Base-by-base conservation (phyloP, 2,329 filamentous ascomycete species). In the Fusarium paranaense region DNA sequence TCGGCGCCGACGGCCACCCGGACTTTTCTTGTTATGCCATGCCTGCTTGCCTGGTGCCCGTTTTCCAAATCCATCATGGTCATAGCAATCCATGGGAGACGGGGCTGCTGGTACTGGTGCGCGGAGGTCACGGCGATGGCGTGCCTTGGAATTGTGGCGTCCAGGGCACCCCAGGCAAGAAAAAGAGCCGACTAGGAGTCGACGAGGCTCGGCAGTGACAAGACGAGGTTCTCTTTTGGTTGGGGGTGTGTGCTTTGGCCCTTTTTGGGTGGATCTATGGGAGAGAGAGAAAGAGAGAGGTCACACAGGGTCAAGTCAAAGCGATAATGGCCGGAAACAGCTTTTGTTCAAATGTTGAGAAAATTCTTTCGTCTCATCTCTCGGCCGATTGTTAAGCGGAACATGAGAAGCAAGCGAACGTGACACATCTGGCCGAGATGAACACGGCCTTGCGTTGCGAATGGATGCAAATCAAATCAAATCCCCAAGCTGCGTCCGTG, bases 241-340 rank as follows among this genome's bases (percentile, higher is more conserved):
- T 64, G 35, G 62, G 62, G 62, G 35, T 63, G 47, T 63, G 47
- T 71, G 67, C 67, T 71, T 71, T 71, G 68, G 67, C 64, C 67
- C 33, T 67, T 35, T 58, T 67, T 64, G 62, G 60, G 61, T 58
- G 50, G 63, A 54, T 27, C 27, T 50, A 25, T 47, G 22, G 63
- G 25, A 70, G 35, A 65, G 38, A 56, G 30, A 56, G 52, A 59
- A 37, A 54, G 30, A 32, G 50, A 54, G n/a, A 30, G n/a, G 52
- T 35, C 52, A 56, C 32, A 40, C 38, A 40, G 9, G 37, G 37
- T n/a, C 37, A 18, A 27, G 47, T 52, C 47, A 52, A 52, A 52
- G 47, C 47, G 47, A 52, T 52, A 20, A 52, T 16, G 22, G 42
- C 22, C 42, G 14, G 14, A 25, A 47, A 47, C 42, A 25, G 42